These are phyloP conservation scores for Phytophthora crassamura DNA, from an alignment of 352 stramenopile genomes.

Conservation along the genomic window DNA sequence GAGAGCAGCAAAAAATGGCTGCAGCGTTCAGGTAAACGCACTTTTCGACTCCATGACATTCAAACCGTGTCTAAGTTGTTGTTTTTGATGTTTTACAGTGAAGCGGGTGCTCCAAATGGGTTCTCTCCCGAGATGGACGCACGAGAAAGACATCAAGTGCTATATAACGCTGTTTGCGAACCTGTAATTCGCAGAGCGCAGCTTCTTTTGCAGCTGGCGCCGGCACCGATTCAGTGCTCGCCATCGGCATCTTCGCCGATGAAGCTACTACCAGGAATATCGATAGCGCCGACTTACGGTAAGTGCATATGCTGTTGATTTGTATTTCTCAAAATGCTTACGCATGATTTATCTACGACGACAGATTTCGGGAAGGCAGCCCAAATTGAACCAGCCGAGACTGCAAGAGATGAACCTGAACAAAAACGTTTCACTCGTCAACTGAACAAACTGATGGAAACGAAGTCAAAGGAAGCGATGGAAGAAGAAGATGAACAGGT, in stretches of 20 bases:
- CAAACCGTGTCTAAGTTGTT: conserved; percentile 2
- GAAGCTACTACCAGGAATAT: conserved; percentile 81
- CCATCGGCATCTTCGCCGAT: conserved; percentile 46
- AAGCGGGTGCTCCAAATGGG: conserved; percentile 35
- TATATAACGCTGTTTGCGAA: conserved; percentile 86
- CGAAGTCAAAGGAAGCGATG: conserved; percentile 76
- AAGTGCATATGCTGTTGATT: conserved; percentile 6
- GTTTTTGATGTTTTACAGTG: conserved; percentile 31
- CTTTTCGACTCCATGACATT: neutral
- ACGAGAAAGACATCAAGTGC: conserved; percentile 70
- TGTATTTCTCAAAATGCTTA: conserved; percentile 7
- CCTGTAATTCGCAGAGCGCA: conserved; percentile 73
- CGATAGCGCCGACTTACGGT: conserved; percentile 62
- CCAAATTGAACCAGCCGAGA: conserved; percentile 5
- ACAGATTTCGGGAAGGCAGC: conserved; percentile 48
- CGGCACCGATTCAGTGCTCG: conserved; percentile 47
- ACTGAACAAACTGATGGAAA: conserved; percentile 72
- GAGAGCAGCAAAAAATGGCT: conserved; percentile 88
- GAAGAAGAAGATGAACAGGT: conserved; percentile 89
- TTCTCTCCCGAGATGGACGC: conserved; percentile 51
- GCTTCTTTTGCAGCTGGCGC: conserved; percentile 67
- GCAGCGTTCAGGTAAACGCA: conserved; percentile 55
- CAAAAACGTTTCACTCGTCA: conserved; percentile 59
- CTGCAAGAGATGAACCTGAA: conserved; percentile 18
- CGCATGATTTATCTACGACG: neutral